Evolutionary conservation across 2,329 filamentous ascomycete species (phyloP).

Genomic region (Botryotinia convoluta): DNA sequence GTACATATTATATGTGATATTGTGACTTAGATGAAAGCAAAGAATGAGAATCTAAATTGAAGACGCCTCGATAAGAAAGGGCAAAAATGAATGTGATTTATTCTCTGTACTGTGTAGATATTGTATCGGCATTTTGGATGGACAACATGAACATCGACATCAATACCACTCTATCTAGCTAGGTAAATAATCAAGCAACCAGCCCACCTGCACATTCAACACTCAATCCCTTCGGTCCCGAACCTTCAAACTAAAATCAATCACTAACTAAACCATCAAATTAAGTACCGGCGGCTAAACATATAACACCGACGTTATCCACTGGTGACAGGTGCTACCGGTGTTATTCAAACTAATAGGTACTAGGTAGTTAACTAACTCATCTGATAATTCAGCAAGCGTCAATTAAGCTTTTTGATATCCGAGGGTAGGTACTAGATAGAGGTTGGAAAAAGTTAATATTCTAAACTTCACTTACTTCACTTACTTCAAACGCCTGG

Average conservation of each 20-base stretch:
- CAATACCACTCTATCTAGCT: too few species aligned
- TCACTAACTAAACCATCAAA: background rate
- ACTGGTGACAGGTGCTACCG: background rate
- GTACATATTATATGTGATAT: background rate
- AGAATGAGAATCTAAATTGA: background rate
- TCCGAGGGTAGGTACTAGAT: background rate
- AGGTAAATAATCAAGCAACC: too few species aligned
- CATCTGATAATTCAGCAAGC: rapidly evolving
- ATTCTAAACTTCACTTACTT: background rate
- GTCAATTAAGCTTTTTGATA: background rate
- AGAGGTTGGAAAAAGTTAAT: background rate
- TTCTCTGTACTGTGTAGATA: background rate
- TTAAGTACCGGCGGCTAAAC: background rate
- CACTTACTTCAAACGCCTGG: background rate
- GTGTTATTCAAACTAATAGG: too few species aligned
- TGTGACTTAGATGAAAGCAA: too few species aligned
- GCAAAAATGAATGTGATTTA: background rate
- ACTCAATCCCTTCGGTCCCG: background rate
- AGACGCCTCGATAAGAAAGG: background rate
- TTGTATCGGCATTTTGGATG: background rate
- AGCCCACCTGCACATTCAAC: too few species aligned
- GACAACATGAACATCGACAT: background rate
- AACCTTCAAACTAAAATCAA: background rate
- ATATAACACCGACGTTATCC: background rate
- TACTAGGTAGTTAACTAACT: background rate